These are phyloP conservation scores for Gypsophila paniculata DNA, from an alignment of 179 eudicot genomes.

Conservation along the genomic window DNA sequence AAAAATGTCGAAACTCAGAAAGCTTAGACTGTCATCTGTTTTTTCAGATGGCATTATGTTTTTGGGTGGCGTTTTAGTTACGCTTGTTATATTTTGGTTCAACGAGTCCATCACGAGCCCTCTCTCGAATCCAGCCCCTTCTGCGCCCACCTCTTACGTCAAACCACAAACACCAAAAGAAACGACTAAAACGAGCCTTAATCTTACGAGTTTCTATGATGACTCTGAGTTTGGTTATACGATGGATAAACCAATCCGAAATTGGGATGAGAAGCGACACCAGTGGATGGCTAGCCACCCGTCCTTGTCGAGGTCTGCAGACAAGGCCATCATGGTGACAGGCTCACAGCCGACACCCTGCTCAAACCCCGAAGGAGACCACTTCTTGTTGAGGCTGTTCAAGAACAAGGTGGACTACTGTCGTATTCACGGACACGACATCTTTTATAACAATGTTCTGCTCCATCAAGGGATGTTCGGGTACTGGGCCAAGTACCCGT, in stretches of 20 bases:
- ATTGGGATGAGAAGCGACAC: constrained; percentile 42
- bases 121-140: not conserved
- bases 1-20: not conserved
- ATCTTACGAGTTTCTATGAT: constrained; percentile 35
- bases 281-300: constrained; percentile 33
- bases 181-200: not conserved
- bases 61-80: constrained; percentile 9
- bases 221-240: constrained; percentile 34
- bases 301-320: not conserved
- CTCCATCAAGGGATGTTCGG: constrained; percentile 39
- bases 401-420: constrained; percentile 48
- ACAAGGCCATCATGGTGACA: constrained; percentile 35
- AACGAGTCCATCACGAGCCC: constrained; percentile 1
- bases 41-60: constrained; percentile 9
- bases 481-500: constrained; percentile 48
- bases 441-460: constrained; percentile 40
- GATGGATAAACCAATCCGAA: constrained; percentile 22
- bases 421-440: constrained; percentile 37
- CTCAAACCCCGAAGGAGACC: constrained; percentile 32
- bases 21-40: constrained; percentile 11
- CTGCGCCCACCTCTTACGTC: not conserved
- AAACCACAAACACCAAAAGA: not conserved
- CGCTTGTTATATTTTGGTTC: constrained; percentile 13
- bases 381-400: constrained; percentile 32
- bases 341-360: constrained; percentile 45